Percentiles rank a stretch among this genome's conserved stretches.
phyloP scores from a whole-genome alignment of 208 protist species.

The Leishmania amazonensis region DNA sequence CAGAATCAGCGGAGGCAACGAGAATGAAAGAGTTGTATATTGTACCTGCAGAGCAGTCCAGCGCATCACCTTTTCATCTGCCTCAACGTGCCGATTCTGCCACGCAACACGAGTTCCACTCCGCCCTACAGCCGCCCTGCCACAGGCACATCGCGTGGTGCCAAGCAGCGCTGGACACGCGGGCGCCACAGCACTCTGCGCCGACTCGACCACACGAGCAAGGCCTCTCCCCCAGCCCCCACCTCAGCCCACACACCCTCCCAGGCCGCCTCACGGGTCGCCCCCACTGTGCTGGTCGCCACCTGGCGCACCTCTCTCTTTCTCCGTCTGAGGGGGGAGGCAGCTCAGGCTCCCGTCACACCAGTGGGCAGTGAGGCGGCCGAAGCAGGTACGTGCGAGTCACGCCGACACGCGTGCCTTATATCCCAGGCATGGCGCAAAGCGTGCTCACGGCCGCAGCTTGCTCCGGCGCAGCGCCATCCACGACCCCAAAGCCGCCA shows the following conservation, averaged over 20 bases:
- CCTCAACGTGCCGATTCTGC: neutral
- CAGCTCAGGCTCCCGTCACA: neutral
- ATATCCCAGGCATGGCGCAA: neutral
- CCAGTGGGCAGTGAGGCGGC: neutral
- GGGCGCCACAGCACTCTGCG: neutral
- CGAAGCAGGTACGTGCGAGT: neutral
- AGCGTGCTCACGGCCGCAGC: neutral
- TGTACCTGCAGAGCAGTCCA: neutral
- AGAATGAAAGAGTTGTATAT: neutral
- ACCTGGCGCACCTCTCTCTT: neutral
- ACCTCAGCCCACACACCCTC: neutral
- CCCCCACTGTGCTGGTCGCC: neutral
- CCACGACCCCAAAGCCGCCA: neutral
- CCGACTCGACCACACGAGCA: neutral
- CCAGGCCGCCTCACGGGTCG: neutral
- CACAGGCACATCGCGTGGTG: neutral
- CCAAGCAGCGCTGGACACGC: neutral
- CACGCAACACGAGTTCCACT: neutral
- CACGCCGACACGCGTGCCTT: neutral
- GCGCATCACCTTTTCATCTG: neutral
- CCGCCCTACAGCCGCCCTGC: neutral
- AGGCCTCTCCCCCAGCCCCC: neutral
- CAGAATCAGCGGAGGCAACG: neutral
- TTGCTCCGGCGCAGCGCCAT: neutral
- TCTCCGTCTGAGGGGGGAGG: neutral